Evolutionary conservation across 148 eudicot species (phyloP).

Genomic region (Chenopodium suecicum): DNA sequence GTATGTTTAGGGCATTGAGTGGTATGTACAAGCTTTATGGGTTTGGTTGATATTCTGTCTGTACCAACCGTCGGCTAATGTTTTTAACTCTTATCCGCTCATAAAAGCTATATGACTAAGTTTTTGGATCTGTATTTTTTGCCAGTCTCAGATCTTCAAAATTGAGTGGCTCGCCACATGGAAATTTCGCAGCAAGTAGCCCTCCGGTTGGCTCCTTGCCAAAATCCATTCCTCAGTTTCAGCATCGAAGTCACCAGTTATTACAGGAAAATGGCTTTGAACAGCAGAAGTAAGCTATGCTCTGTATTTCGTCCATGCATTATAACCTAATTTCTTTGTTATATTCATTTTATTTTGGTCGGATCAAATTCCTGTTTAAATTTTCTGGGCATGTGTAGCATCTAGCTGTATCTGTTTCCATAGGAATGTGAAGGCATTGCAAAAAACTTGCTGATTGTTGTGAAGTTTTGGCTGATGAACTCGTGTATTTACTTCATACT

Average conservation of each 20-base stretch:
- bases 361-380: background rate
- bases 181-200: slow-evolving; percentile 55
- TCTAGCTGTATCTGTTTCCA: background rate
- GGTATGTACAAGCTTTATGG: background rate
- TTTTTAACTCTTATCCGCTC: background rate
- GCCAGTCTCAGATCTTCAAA: slow-evolving; percentile 71
- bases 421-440: background rate
- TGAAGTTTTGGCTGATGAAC: background rate
- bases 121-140: slow-evolving; percentile 14
- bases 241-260: slow-evolving; percentile 94
- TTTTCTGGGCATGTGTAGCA: background rate
- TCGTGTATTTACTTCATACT: slow-evolving; percentile 13
- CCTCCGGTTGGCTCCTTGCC: slow-evolving; percentile 92
- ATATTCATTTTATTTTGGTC: background rate
- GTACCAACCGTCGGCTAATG: background rate
- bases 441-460: background rate
- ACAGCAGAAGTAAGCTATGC: slow-evolving; percentile 70
- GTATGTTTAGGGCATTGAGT: slow-evolving; percentile 41
- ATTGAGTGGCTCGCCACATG: slow-evolving; percentile 78
- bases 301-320: background rate
- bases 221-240: slow-evolving; percentile 83
- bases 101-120: background rate
- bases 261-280: slow-evolving; percentile 93
- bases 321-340: background rate
- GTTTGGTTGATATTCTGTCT: background rate